Percentiles rank a stretch among this genome's conserved stretches.
Conservation (phyloP, 2,329 filamentous ascomycete genomes). For the Aspergillus brunneoviolaceus region DNA sequence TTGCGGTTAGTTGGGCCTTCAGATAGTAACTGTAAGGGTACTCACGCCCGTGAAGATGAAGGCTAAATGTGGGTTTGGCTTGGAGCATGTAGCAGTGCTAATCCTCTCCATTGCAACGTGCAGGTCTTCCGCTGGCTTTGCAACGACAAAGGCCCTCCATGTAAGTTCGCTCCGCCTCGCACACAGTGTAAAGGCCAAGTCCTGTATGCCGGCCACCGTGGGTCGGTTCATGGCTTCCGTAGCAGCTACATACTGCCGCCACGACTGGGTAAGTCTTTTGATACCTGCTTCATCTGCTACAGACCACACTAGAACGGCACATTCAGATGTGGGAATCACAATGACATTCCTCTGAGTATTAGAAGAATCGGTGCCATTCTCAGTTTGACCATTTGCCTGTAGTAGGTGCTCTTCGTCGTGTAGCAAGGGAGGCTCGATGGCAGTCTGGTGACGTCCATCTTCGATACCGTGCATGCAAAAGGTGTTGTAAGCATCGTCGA, state of each 20-base stretch:
- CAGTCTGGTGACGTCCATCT: neutral
- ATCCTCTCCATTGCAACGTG: neutral
- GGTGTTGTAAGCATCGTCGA: conserved; percentile 22
- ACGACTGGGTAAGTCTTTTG: conserved; percentile 1
- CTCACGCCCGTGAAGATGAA: conserved; percentile 1
- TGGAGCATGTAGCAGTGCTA: neutral
- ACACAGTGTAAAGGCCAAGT: conserved; percentile 6
- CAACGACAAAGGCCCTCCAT: conserved; percentile 3
- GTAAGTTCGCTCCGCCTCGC: conserved; percentile 1
- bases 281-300: conserved; percentile 12
- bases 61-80: neutral
- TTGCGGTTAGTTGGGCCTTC: neutral
- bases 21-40: neutral
- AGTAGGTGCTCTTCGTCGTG: neutral
- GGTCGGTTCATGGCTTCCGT: too few relatives aligned
- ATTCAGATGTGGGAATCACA: neutral
- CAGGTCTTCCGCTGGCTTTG: neutral
- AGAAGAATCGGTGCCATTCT: too few relatives aligned
- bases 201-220: neutral
- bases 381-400: neutral
- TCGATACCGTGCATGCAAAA: neutral
- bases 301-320: conserved; percentile 12
- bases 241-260: neutral
- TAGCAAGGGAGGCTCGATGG: neutral
- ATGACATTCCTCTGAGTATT: neutral